Evolutionary conservation across 306 rosid genomes (phyloP), one percentile per base, ranked within the genome.

Genomic region (Vigna hirtella): DNA sequence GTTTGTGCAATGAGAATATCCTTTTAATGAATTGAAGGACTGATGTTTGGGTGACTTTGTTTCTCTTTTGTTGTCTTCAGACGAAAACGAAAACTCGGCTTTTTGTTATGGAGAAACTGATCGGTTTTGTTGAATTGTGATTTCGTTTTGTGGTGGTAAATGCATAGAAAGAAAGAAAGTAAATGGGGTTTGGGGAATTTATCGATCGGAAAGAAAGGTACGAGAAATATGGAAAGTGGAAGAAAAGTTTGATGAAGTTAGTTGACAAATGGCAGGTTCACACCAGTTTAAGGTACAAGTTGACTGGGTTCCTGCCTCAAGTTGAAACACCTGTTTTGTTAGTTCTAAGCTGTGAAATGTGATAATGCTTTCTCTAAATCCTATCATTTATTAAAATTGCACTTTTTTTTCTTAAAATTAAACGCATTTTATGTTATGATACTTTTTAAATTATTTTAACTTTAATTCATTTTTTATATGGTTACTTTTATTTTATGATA

Each of bases 191-290:
- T 4, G 49, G 9, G 70, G 0, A 8, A 6, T 61, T 30, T 61
- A 4, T 4, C 13, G 1, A 4, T 76, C 11, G 22, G 14, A 42
- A 32, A 62, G 63, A 9, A 34, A 36, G 22, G 56, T 10, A 28
- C 77, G 51, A 22, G 56, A 63, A 43, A 48, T 34, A 68, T 32
- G 38, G 57, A 0, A 15, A 18, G 28, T 26, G 59, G 67, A 15
- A 24, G 83, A 49, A 47, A 62, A 81, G 72, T 57, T 42, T 12
- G 15, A 55, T 2, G 9, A 22, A 20, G 63, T 0, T 26, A 45
- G 52, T 15, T 76, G 66, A 79, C 86, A 86, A 36, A 71, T 84
- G 87, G 80, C 58, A 69, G 48, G 59, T 64, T 72, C 13, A 9
- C 22, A 40, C 18, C 57, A 49, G 34, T 74, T 30, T 24, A 17